phyloP scores from a whole-genome alignment of 2,329 filamentous ascomycete genomes.

The Aspergillus sp. region DNA sequence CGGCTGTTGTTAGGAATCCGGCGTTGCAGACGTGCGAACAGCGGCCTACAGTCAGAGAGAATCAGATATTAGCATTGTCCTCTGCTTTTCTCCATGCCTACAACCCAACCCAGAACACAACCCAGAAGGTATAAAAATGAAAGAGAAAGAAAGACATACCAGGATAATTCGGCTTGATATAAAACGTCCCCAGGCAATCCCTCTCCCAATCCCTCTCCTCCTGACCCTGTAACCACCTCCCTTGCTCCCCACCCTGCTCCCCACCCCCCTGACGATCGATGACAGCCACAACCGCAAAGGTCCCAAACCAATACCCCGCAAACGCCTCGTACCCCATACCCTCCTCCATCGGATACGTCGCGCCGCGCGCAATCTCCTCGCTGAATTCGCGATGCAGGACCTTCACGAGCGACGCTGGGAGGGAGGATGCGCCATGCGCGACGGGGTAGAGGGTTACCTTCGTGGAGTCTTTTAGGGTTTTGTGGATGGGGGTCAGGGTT shows the following conservation, averaged over 20 bases:
- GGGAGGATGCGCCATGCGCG: constrained; percentile 16
- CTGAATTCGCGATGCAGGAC: constrained; percentile 35
- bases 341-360: constrained; percentile 41
- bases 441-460: constrained; percentile 33
- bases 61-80: neutral
- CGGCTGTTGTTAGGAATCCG: constrained; percentile 36
- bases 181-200: constrained; percentile 40
- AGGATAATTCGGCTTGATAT: constrained; percentile 44
- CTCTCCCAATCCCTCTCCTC: constrained; percentile 35
- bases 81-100: constrained; percentile 16
- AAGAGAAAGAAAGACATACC: neutral
- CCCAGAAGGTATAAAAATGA: neutral
- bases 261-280: constrained; percentile 4
- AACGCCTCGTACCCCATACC: constrained; percentile 31
- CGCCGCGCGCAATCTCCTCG: constrained; percentile 35
- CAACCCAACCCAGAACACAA: too few relatives aligned
- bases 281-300: constrained; percentile 36
- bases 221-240: constrained; percentile 5
- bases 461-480: constrained; percentile 23
- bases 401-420: constrained; percentile 26
- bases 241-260: constrained; percentile 13
- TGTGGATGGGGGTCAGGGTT: constrained; percentile 18
- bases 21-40: constrained; percentile 42
- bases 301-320: constrained; percentile 40
- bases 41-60: constrained; percentile 25